Evolutionary conservation across 106 monocot genomes (phyloP), one percentile per base, ranked within the genome.

Genomic region (Allium sativum): DNA sequence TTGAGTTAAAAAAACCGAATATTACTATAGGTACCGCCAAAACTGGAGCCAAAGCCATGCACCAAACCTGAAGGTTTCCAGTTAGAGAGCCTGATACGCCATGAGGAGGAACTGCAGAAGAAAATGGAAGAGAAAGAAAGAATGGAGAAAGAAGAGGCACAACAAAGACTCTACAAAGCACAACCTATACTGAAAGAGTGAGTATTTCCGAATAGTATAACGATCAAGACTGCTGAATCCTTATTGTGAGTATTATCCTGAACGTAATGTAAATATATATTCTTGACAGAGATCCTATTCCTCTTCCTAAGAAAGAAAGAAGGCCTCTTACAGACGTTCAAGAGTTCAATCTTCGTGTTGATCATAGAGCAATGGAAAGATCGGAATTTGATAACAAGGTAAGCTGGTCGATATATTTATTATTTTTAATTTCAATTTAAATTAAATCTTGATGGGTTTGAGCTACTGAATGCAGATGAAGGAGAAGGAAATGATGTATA

Each of bases 311-410:
- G 58, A 92, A 76, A 68, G 80, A 82, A 60, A 80, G 96, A 71
- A 98, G 76, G 65, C 82, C 96, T 54, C 72, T 98, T 9, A 98
- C 88, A 18, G 88, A 92, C 62, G 82, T 98, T 6, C 91, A 98
- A 44, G 78, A 66, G 58, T 78, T 98, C 77, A 72, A 68, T 17
- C 66, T 11, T 11, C 96, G 88, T 62, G 81, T 82, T 8, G 96
- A 98, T 68, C 65, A 88, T 48, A 82, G 96, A 52, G 79, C 92
- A 17, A 67, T 67, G 3, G 73, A 96, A 40, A 79, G 96, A 85
- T 72, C 87, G 87, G 87, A 96, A 50, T 96, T 96, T 21, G 87
- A 96, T 58, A 87, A 80, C 52, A 96, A 78, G 87, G 96, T 91
- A 56, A 41, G 22, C 1, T 84, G 88, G 22, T 22, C 3, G 22